Evolutionary conservation across 2,329 filamentous ascomycete species (phyloP), one percentile per base, ranked within the genome.

Genomic region (Diaporthe sp.): DNA sequence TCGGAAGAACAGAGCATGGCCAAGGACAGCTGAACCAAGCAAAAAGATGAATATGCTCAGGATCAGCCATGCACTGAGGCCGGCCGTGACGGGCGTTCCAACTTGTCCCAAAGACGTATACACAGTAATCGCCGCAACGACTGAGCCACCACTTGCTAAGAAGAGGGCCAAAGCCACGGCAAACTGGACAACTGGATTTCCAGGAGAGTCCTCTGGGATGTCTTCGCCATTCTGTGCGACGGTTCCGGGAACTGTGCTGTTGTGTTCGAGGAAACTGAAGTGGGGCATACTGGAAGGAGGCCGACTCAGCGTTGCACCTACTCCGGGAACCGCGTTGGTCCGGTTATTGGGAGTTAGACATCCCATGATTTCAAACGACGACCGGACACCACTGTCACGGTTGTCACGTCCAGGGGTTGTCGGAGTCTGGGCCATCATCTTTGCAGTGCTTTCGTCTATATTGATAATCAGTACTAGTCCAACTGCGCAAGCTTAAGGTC

Each of bases 351-450:
- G 17, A 15, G 35, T 6, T 3, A 45, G 8, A 9, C 73, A 73
- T 1, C 73, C 70, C 70, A 75, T 57, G 17, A 75, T 75, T 15
- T 73, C 70, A 0, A 73, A 54, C 0, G 74, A 75, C 9, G 70
- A 68, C 2, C 45, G 73, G 19, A n/a, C 25, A 13, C 13, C 5
- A 19, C 17, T 15, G 25, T 28, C 15, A 7, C 7, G 15, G 42
- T 1, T 6, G 0, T 13, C 30, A 7, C n/a, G 54, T 4, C 4
- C 17, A 4, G 4, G 45, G 19, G 4, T 8, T n/a, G 45, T 2
- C 8, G 13, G 13, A 19, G 10, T 33, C 15, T n/a, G 13, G 4
- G 1, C 22, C n/a, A 15, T 17, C 38, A 30, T 22, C 2, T 0
- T 35, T 28, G 61, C 2, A 13, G 3, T 60, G 2, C 7, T 35